Percentiles rank a stretch among this genome's conserved stretches.
phyloP scores from a whole-genome alignment of 352 stramenopile species.

The Globisporangium echinulatum region DNA sequence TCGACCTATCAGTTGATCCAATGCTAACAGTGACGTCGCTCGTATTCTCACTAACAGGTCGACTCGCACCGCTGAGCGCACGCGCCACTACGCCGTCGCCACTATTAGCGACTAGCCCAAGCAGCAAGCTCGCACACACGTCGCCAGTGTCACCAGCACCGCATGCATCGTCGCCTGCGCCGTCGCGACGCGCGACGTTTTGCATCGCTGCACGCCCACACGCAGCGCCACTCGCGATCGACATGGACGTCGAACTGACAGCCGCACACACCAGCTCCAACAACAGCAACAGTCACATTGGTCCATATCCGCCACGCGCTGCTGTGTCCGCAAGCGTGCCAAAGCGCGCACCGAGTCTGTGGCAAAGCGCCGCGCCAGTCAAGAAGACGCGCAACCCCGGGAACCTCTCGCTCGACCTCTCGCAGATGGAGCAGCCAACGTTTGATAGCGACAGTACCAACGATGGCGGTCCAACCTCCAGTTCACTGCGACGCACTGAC shows the following conservation, averaged over 20 bases:
- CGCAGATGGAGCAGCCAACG: constrained; percentile 51
- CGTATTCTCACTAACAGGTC: background rate
- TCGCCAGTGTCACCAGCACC: constrained; percentile 5
- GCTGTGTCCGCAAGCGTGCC: constrained; percentile 11
- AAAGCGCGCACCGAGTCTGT: constrained; percentile 37
- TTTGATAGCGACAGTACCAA: constrained; percentile 15
- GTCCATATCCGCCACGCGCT: background rate
- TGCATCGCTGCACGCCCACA: background rate
- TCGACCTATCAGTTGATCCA: no score
- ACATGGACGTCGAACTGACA: constrained; percentile 13
- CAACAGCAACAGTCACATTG: background rate
- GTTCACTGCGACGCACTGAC: constrained; percentile 35
- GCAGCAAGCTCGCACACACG: constrained; percentile 1
- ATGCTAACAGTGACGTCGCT: no score
- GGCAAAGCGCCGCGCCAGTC: constrained; percentile 10
- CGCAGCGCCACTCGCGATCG: constrained; percentile 6
- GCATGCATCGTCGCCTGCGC: background rate
- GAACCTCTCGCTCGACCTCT: constrained; percentile 77
- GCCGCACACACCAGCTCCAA: background rate
- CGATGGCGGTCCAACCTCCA: constrained; percentile 6
- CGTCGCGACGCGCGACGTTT: background rate
- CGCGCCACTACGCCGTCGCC: background rate
- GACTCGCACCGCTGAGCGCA: constrained; percentile 1
- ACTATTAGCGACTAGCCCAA: background rate
- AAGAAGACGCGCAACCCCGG: constrained; percentile 70